A percentile compares a stretch with the other conserved stretches of the same genome.
These are phyloP conservation scores for Nitzschia palea DNA, from an alignment of 108 stramenopile species.

Conservation along the genomic window DNA sequence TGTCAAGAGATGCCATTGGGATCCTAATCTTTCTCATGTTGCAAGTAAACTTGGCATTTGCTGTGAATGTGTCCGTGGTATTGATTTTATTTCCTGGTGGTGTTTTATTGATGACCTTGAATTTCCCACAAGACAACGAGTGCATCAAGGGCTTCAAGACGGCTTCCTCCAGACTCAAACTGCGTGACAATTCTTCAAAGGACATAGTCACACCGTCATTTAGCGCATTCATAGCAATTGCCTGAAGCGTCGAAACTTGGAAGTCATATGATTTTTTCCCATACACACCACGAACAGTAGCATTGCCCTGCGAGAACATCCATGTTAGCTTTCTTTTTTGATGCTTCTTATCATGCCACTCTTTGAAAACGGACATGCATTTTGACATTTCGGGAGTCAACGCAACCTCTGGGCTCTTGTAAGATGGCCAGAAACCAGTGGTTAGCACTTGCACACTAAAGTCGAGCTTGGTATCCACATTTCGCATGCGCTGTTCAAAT, in stretches of 20 bases:
- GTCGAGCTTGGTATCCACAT: constrained; percentile 66
- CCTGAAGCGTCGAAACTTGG: constrained; percentile 96
- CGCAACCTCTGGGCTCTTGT: constrained; percentile 89
- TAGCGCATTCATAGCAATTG: constrained; percentile 84
- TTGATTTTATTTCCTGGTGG: constrained; percentile 89
- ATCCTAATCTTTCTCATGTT: constrained; percentile 96
- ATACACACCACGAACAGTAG: constrained; percentile 88
- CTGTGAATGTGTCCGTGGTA: constrained; percentile 83
- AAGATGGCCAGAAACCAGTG: constrained; percentile 98
- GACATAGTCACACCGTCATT: constrained; percentile 69
- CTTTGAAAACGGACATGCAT: constrained; percentile 93
- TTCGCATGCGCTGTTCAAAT: constrained; percentile 83
- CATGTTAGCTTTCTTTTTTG: constrained; percentile 89
- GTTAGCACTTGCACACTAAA: constrained; percentile 96
- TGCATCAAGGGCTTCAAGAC: constrained; percentile 96
- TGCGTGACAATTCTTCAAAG: constrained; percentile 69
- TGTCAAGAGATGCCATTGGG: constrained; percentile 98
- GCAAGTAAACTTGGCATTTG: constrained; percentile 88
- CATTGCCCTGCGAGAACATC: constrained; percentile 94
- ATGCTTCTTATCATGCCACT: constrained; percentile 89
- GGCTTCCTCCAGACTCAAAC: constrained; percentile 84
- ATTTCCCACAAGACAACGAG: constrained; percentile 97
- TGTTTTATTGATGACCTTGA: constrained; percentile 90
- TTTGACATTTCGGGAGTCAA: constrained; percentile 89
- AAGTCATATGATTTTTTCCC: constrained; percentile 96